A percentile compares a stretch with the other conserved stretches of the same genome.
phyloP scores from a whole-genome alignment of 768 basidiomycete genomes.

The Agaricus subrufescens region DNA sequence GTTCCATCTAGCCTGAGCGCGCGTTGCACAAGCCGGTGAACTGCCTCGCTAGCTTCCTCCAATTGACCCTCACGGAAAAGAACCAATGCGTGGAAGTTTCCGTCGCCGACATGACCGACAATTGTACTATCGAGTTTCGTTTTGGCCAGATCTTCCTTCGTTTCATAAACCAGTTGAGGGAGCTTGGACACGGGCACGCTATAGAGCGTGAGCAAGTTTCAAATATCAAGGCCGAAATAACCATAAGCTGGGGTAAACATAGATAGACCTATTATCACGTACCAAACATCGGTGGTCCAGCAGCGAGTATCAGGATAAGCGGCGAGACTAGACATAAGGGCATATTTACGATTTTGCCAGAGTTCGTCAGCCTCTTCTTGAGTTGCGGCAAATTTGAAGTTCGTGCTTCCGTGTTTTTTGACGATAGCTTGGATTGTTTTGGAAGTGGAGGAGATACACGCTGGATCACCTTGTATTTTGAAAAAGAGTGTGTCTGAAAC shows the following conservation, averaged over 20 bases:
- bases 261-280: conserved; percentile 13
- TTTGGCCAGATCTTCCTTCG: conserved; percentile 67
- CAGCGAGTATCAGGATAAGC: conserved; percentile 58
- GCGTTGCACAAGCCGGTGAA: conserved; percentile 68
- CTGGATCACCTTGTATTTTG: conserved; percentile 79
- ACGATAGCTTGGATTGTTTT: conserved; percentile 57
- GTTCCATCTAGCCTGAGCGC: conserved; percentile 74
- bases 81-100: conserved; percentile 52
- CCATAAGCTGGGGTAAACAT: neutral
- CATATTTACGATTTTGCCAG: conserved; percentile 87
- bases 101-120: conserved; percentile 80
- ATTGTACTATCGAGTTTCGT: conserved; percentile 61
- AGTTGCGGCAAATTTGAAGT: conserved; percentile 69
- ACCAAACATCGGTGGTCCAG: conserved; percentile 94
- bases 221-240: neutral
- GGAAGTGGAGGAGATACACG: conserved; percentile 54
- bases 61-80: conserved; percentile 58
- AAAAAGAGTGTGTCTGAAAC: conserved; percentile 83
- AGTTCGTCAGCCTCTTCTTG: conserved; percentile 72
- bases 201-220: neutral
- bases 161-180: conserved; percentile 69
- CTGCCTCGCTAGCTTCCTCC: conserved; percentile 47
- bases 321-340: conserved; percentile 66
- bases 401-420: conserved; percentile 59
- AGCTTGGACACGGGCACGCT: conserved; percentile 70